Conservation (phyloP, 2,329 filamentous ascomycete species). For the Colletotrichum orchidophilum region DNA sequence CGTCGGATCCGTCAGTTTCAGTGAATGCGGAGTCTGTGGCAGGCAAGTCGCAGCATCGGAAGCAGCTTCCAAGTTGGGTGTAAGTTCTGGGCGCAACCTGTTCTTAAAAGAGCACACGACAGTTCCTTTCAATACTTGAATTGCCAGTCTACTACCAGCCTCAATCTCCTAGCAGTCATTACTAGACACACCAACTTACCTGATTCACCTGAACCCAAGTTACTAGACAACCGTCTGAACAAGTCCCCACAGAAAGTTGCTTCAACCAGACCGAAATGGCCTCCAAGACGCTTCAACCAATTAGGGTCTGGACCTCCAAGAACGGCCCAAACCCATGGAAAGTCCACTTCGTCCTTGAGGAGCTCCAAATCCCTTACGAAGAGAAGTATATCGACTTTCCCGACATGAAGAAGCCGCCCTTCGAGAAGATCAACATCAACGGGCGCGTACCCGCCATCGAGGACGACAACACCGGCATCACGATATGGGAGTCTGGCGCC, state of each 20-base stretch:
- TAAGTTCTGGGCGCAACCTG: background rate
- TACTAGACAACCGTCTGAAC: background rate
- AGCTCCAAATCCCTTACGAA: constrained; percentile 47
- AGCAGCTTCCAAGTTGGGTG: background rate
- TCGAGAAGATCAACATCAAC: constrained; percentile 44
- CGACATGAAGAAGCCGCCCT: constrained; percentile 38
- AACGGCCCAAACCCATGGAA: constrained; percentile 43
- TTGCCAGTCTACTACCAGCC: no score
- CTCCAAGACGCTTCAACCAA: background rate
- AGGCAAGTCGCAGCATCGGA: background rate
- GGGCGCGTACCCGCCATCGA: constrained; percentile 44
- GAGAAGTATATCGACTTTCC: constrained; percentile 35
- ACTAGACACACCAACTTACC: background rate
- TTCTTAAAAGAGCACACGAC: background rate
- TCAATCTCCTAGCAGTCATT: no score
- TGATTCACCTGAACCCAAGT: background rate
- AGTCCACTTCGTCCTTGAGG: constrained; percentile 45
- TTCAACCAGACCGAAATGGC: background rate
- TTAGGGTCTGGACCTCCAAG: background rate
- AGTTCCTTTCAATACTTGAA: background rate
- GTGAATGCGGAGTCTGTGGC: background rate
- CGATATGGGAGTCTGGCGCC: constrained; percentile 40
- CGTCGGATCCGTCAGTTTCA: no score
- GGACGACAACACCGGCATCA: constrained; percentile 44
- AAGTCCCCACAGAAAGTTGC: background rate